Evolutionary conservation across 2,329 filamentous ascomycete species (phyloP), one percentile per base, ranked within the genome.

Genomic region (Pyrenophora graminea): DNA sequence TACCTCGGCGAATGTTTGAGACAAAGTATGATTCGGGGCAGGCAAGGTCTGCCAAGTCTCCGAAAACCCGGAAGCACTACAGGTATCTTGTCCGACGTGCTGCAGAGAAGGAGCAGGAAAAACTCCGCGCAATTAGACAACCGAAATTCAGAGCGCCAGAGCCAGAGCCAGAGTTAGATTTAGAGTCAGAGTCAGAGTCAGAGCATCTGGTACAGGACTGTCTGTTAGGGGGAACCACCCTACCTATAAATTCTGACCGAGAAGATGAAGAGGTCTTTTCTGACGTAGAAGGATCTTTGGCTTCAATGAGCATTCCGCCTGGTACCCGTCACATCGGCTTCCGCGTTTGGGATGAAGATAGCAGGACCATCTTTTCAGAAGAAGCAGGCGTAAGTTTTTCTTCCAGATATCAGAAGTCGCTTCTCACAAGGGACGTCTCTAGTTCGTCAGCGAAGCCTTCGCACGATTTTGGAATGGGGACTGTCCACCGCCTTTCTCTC

Each of bases 271-370:
- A 38, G 2, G 18, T 0, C 0, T 51, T 31, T 38, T 42, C 19
- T 4, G 23, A 30, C 17, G 38, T n/a, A 15, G 56, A 40, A 17
- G 19, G 36, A 1, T 4, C 8, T n/a, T n/a, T 8, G 10, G 32
- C 4, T 33, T 21, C 4, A 2, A 15, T 15, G 4, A 33, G 6
- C 7, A 38, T 10, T 12, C 39, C 6, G 23, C n/a, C 7, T n/a
- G 10, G 10, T 6, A 36, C 10, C 2, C 18, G 42, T 8, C 21
- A 6, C 4, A 32, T 55, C 6, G 45, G 12, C 1, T 53, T 55
- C 17, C 42, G 50, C 4, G 55, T 56, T 0, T 62, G 53, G 50
- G 58, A 61, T n/a, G 23, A 17, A 0, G 33, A 38, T 0, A 57
- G 40, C 9, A 15, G 51, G 1, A 54, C 52, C 0, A 34, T 15